Percentiles rank a stretch among this genome's conserved stretches.
These are phyloP conservation scores for Castanospermum australe DNA, from an alignment of 306 rosid genomes.

Conservation along the genomic window DNA sequence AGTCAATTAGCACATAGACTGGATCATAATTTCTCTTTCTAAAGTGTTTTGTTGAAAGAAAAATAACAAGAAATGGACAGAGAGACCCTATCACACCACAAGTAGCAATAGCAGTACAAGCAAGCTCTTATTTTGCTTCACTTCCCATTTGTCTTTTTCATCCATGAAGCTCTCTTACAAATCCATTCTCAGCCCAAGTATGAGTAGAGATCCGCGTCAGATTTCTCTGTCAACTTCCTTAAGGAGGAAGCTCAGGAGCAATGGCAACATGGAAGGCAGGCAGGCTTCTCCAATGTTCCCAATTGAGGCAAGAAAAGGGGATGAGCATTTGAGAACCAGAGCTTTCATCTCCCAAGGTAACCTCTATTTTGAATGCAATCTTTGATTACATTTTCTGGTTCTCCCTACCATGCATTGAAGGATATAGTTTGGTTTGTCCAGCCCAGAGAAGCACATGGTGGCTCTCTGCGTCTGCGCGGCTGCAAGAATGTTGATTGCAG, in stretches of 20 bases:
- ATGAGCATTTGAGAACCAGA: conserved; percentile 61
- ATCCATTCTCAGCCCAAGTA: conserved; percentile 59
- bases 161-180: conserved; percentile 72
- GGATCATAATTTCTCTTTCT: background rate
- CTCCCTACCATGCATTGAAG: no score
- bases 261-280: conserved; percentile 56
- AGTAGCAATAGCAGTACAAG: conserved; percentile 28
- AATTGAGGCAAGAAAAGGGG: conserved; percentile 44
- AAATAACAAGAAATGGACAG: conserved; percentile 55
- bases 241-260: conserved; percentile 55
- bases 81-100: conserved; percentile 35
- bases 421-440: no score
- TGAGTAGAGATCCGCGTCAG: conserved; percentile 49
- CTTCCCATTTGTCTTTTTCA: conserved; percentile 57
- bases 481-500: no score
- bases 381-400: no score
- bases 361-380: no score
- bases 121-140: conserved; percentile 65
- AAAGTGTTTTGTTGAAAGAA: no score
- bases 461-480: no score
- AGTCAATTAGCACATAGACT: background rate
- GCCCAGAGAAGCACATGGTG: no score
- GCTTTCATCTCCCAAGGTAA: conserved; percentile 73
- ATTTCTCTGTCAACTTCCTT: conserved; percentile 63
- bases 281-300: conserved; percentile 77